These are phyloP conservation scores for Galeopsis tetrahit DNA, from an alignment of 257 asterid genomes.

Conservation along the genomic window DNA sequence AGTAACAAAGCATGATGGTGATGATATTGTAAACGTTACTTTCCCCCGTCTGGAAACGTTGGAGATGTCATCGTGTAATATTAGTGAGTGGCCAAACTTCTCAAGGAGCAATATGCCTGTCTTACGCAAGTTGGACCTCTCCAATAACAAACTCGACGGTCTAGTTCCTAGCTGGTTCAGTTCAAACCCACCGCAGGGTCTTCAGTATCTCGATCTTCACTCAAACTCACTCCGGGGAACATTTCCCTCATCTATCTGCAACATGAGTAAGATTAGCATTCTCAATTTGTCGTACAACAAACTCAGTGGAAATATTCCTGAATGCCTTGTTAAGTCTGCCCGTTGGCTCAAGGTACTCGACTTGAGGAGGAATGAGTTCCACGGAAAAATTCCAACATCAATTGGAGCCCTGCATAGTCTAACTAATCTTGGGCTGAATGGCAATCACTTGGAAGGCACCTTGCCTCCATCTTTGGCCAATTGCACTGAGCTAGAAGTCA, in stretches of 20 bases:
- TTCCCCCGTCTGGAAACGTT: background rate
- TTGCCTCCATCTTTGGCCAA: slow-evolving; percentile 8
- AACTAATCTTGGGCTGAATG: background rate
- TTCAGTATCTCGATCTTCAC: background rate
- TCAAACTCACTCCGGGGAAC: background rate
- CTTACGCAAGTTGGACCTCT: background rate
- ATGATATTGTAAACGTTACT: background rate
- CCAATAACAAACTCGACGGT: slow-evolving; percentile 10
- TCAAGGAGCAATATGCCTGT: background rate
- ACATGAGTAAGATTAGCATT: background rate
- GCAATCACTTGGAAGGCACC: slow-evolving; percentile 9
- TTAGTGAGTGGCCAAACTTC: background rate
- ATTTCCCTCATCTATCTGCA: background rate
- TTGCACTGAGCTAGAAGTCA: background rate
- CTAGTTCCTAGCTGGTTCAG: slow-evolving; percentile 1
- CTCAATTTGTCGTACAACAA: slow-evolving; percentile 6
- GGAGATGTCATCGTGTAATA: background rate
- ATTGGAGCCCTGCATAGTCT: background rate
- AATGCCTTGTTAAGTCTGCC: background rate
- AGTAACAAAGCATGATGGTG: background rate
- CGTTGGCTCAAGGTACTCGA: background rate
- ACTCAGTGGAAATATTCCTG: background rate
- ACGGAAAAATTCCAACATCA: slow-evolving; percentile 7
- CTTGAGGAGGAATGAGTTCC: slow-evolving; percentile 20
- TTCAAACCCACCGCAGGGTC: background rate